A percentile compares a stretch with the other conserved stretches of the same genome.
Evolutionary conservation across 2,329 filamentous ascomycete species (phyloP).

Genomic region (Epichloe glyceriae): DNA sequence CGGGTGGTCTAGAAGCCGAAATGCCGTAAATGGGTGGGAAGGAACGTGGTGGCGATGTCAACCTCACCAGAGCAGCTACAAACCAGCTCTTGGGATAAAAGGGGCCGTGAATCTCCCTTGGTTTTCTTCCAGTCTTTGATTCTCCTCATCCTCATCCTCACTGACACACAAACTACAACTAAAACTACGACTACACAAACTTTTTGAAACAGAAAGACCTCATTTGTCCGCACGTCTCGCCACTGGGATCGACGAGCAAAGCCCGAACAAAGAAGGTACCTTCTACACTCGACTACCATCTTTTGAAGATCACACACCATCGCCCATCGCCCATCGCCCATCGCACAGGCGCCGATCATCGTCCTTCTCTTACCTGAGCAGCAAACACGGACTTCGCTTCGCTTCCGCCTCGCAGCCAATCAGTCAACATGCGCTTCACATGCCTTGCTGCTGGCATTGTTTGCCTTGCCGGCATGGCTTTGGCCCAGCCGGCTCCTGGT

Average conservation of each 20-base stretch:
- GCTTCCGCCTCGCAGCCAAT: background rate
- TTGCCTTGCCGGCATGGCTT: constrained; percentile 1
- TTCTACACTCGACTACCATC: background rate
- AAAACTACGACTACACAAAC: too few relatives aligned
- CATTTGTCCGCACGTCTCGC: too few relatives aligned
- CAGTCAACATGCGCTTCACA: constrained; percentile 13
- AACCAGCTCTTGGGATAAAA: background rate
- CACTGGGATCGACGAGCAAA: background rate
- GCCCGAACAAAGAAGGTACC: background rate
- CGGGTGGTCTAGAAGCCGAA: background rate
- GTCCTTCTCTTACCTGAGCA: background rate
- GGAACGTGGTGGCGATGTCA: background rate
- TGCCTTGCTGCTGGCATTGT: constrained; percentile 8
- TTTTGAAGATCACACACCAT: background rate
- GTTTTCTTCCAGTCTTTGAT: background rate
- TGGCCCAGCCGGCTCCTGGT: constrained; percentile 1
- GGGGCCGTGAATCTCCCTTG: background rate
- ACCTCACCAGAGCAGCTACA: background rate
- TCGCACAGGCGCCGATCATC: background rate
- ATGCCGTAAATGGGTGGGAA: background rate
- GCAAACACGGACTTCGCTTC: background rate
- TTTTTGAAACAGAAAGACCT: too few relatives aligned
- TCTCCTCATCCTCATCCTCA: background rate
- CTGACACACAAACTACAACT: background rate
- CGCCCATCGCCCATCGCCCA: background rate